A percentile compares a stretch with the other conserved stretches of the same genome.
Evolutionary conservation across 2,329 filamentous ascomycete genomes (phyloP).

Genomic region (Knoxdaviesia proteae): DNA sequence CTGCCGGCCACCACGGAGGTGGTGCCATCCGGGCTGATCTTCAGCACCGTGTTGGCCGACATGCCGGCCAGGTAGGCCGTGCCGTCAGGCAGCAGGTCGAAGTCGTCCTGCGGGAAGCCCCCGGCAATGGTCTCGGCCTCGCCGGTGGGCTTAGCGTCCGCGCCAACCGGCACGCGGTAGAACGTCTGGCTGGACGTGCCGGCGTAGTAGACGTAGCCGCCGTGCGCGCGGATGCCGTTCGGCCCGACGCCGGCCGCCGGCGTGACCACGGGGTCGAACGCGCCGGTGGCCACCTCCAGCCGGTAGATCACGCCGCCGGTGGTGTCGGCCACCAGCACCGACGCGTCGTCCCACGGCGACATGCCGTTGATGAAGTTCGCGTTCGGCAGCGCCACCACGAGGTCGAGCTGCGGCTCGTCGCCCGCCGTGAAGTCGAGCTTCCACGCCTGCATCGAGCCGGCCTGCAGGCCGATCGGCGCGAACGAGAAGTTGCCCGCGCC

Average conservation of each 20-base stretch:
- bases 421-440: conserved; percentile 1
- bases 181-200: not conserved
- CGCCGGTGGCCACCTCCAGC: conserved; percentile 1
- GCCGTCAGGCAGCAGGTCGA: conserved; percentile 2
- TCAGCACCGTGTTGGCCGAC: not conserved
- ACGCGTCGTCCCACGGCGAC: conserved; percentile 1
- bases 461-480: not conserved
- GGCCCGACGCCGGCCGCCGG: not conserved
- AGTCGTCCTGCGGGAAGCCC: conserved; percentile 1
- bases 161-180: conserved; percentile 2
- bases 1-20: not conserved
- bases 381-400: conserved; percentile 1
- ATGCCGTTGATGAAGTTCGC: conserved; percentile 2
- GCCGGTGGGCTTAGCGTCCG: not conserved
- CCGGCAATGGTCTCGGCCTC: not conserved
- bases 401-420: not conserved
- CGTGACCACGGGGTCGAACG: not conserved
- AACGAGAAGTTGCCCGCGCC: conserved; percentile 2
- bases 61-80: conserved; percentile 1
- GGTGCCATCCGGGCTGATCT: not conserved
- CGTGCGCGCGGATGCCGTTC: conserved; percentile 2
- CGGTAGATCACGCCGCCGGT: not conserved
- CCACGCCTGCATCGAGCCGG: conserved; percentile 1
- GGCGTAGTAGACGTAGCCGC: not conserved
- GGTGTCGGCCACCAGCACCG: conserved; percentile 1